Evolutionary conservation across 345 rosid species (phyloP).

Genomic region (Barbarea vulgaris): DNA sequence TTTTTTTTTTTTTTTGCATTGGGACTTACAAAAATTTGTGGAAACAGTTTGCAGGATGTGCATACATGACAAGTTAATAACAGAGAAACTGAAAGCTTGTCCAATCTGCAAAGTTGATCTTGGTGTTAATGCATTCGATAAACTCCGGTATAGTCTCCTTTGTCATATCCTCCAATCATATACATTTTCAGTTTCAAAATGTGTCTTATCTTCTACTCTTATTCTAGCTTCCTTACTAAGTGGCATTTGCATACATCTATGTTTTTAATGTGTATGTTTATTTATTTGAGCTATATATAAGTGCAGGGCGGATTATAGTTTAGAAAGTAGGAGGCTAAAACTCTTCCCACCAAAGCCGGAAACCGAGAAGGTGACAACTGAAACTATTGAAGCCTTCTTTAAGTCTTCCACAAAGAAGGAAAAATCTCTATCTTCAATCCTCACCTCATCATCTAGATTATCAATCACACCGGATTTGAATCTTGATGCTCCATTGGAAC

Average conservation of each 20-base stretch:
- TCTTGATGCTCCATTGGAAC: conserved; percentile 28
- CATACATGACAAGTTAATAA: conserved; percentile 12
- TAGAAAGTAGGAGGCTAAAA: neutral
- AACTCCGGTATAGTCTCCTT: conserved; percentile 21
- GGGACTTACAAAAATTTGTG: neutral
- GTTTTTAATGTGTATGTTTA: neutral
- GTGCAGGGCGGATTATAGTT: conserved; percentile 23
- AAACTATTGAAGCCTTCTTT: neutral
- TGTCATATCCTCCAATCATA: neutral
- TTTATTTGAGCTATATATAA: neutral
- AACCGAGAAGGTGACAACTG: neutral
- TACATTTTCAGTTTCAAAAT: neutral
- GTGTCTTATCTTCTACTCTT: neutral
- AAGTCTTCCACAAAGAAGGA: conserved; percentile 10
- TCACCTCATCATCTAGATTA: neutral
- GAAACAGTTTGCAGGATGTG: conserved; percentile 32
- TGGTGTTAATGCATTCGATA: conserved; percentile 26
- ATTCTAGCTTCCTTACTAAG: neutral
- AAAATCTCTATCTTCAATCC: neutral
- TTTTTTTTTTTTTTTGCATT: too few species aligned
- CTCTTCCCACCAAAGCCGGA: conserved; percentile 1
- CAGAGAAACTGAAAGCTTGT: conserved; percentile 20
- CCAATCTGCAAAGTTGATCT: conserved; percentile 36
- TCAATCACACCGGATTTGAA: neutral
- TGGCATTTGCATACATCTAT: neutral